Percentiles rank a stretch among this genome's conserved stretches.
These are phyloP conservation scores for Reticulascus tulasneorum DNA, from an alignment of 2,329 filamentous ascomycete genomes.

Conservation along the genomic window DNA sequence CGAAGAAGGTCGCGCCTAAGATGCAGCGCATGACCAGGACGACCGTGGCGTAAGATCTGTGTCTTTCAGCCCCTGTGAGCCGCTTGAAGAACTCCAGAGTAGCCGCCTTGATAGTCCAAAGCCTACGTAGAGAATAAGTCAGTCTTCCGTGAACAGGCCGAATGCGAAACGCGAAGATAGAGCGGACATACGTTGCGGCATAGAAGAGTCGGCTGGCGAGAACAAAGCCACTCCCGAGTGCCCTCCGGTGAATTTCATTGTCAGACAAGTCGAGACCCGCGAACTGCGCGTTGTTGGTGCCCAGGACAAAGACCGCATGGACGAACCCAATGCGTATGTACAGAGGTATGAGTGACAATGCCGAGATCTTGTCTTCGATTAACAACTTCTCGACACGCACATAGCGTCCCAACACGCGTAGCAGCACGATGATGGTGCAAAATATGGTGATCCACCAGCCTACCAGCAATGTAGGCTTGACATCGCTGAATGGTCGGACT, in stretches of 20 bases:
- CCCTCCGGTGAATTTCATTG: conserved; percentile 56
- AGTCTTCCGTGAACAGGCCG: no score
- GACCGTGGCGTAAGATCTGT: conserved; percentile 77
- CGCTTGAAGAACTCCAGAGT: conserved; percentile 89
- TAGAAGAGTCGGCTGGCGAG: conserved; percentile 80
- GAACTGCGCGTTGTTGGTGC: conserved; percentile 81
- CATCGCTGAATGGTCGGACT: conserved; percentile 42
- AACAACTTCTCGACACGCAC: conserved; percentile 83
- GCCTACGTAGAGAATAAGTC: conserved; percentile 44
- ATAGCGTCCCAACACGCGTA: conserved; percentile 76
- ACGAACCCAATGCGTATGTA: conserved; percentile 79
- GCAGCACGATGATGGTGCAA: conserved; percentile 75
- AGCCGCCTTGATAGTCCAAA: conserved; percentile 88
- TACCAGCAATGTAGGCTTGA: conserved; percentile 88
- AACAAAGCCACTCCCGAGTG: conserved; percentile 76
- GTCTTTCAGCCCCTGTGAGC: conserved; percentile 74
- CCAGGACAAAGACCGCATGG: conserved; percentile 79
- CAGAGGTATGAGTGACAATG: conserved; percentile 74
- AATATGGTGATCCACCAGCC: conserved; percentile 94
- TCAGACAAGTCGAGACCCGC: conserved; percentile 47
- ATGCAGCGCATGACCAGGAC: no score
- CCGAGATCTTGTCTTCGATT: conserved; percentile 81
- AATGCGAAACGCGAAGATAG: no score
- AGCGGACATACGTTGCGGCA: conserved; percentile 81
- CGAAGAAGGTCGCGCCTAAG: conserved; percentile 79